Base-by-base conservation (phyloP, 805 yeast genomes). In the Candida arabinofermentans region DNA sequence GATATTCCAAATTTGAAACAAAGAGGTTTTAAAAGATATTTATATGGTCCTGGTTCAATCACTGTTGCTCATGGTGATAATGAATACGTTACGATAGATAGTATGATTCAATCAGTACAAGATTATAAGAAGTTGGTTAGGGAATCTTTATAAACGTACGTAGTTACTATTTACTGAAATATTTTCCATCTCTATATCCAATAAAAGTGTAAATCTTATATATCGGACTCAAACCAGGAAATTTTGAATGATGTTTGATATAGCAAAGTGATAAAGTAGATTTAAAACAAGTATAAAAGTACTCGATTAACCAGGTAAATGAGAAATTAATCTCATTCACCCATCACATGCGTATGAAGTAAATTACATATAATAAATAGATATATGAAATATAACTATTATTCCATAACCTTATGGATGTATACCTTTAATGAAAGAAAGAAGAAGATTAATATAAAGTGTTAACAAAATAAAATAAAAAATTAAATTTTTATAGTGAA, bases 41-140 rank as follows among this genome's bases (percentile, higher is more conserved):
- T 81, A 8, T 81, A 79, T 50, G 88, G 87, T 0, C 86, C 87
- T 3, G 88, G 88, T 2, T 62, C 79, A 2, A 79, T 81, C 37
- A 66, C 63, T 26, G 79, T 75, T 29, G 86, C 86, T 0, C 86
- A 81, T 51, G 70, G 77, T 7, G 79, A 70, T 42, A 57, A 75
- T 41, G 86, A 81, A 59, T 72, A 59, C 43, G 74, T 81, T 14
- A 66, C 70, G 3, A 62, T 72, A 30, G 53, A 53, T 4, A 81
- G 77, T 49, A 61, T 81, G 41, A 42, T 61, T 8, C 60, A 63
- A 17, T 77, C 83, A 8, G 75, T 81, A 16, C 71, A 58, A 1
- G 86, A 80, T 9, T 77, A 75, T 64, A 72, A 73, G 52, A 58
- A 54, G 31, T 54, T 79, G 46, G 64, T 74, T 12, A 33, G 49